Conservation (phyloP, 768 basidiomycete genomes). For the Suillus cothurnatus region DNA sequence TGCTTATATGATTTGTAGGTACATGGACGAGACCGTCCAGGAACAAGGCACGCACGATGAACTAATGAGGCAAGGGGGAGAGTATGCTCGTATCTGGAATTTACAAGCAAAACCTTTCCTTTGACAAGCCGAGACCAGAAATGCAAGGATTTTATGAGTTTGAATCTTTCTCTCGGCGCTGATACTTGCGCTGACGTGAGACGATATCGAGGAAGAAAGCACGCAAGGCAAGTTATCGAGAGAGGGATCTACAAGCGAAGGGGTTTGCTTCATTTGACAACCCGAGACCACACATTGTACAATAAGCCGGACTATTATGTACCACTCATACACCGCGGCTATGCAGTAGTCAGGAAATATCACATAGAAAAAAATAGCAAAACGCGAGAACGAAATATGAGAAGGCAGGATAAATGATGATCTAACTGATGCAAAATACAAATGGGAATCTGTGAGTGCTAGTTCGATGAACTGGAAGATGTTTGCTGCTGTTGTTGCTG, state of each 20-base stretch:
- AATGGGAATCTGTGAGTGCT: constrained; percentile 1
- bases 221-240: constrained; percentile 62
- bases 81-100: constrained; percentile 74
- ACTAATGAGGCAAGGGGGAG: constrained; percentile 54
- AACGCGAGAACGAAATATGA: background rate
- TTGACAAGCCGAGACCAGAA: background rate
- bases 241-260: constrained; percentile 72
- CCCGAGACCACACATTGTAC: background rate
- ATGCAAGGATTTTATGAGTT: background rate
- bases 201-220: constrained; percentile 56
- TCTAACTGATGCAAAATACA: constrained; percentile 3
- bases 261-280: constrained; percentile 63
- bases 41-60: constrained; percentile 70
- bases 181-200: background rate
- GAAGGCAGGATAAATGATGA: constrained; percentile 1
- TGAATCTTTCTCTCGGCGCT: background rate
- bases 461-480: background rate
- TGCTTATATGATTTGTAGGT: constrained; percentile 40
- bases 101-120: constrained; percentile 75
- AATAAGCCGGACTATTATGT: background rate
- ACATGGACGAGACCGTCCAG: constrained; percentile 66
- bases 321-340: background rate
- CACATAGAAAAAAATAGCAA: background rate
- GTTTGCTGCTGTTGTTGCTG: constrained; percentile 9
- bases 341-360: constrained; percentile 6